Evolutionary conservation across 2,329 filamentous ascomycete genomes (phyloP).

Genomic region (Trichothecium sympodiale): DNA sequence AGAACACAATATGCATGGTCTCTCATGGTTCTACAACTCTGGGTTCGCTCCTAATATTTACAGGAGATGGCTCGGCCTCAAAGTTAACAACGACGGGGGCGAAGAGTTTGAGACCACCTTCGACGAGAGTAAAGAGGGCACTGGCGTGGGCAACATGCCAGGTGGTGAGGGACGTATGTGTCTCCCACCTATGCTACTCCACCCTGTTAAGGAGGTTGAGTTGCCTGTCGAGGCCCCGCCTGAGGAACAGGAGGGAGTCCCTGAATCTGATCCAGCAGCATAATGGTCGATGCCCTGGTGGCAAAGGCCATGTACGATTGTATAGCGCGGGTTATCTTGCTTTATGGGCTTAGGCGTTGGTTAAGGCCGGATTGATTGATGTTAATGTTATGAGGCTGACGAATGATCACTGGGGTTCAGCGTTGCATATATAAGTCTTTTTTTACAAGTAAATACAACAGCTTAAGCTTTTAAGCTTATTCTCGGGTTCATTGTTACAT

Average conservation of each 20-base stretch:
- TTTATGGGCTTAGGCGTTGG: constrained; percentile 1
- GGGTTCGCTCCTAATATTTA: constrained; percentile 75
- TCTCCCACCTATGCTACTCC: constrained; percentile 76
- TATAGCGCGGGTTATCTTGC: background rate
- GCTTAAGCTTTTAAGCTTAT: too few relatives aligned
- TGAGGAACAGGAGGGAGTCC: constrained; percentile 24
- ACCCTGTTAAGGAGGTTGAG: constrained; percentile 74
- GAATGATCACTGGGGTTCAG: too few relatives aligned
- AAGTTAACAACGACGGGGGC: constrained; percentile 67
- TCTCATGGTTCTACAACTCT: constrained; percentile 87
- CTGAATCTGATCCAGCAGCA: constrained; percentile 34
- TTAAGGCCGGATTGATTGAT: too few relatives aligned
- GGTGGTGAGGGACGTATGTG: constrained; percentile 81
- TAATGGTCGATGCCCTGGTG: constrained; percentile 5
- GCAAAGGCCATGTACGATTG: constrained; percentile 2
- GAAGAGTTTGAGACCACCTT: constrained; percentile 60
- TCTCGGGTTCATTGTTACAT: too few relatives aligned
- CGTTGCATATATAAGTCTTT: too few relatives aligned
- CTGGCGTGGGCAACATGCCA: constrained; percentile 39
- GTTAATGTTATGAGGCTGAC: too few relatives aligned
- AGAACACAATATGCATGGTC: constrained; percentile 79
- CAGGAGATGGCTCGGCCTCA: constrained; percentile 74
- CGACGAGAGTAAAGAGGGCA: constrained; percentile 38
- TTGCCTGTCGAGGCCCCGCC: constrained; percentile 49
- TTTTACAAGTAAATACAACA: too few relatives aligned